A percentile compares a stretch with the other conserved stretches of the same genome.
phyloP scores from a whole-genome alignment of 192 early-diverging fungal genomes.

The Phycomyces blakesleeanus region DNA sequence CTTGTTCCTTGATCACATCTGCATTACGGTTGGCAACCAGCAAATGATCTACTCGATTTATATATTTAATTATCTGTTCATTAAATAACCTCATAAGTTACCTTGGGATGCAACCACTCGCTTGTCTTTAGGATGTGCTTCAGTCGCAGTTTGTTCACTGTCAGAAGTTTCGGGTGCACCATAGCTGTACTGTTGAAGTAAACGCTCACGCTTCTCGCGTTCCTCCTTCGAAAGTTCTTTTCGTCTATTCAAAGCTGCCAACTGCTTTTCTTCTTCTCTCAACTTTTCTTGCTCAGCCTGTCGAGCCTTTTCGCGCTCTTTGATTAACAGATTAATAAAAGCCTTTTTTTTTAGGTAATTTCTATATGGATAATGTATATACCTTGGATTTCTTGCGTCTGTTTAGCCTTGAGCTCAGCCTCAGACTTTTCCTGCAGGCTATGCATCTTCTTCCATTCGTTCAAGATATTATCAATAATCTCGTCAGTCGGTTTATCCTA shows the following conservation, averaged over 20 bases:
- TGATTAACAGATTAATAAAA: too few relatives aligned
- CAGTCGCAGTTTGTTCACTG: constrained; percentile 31
- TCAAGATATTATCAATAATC: constrained; percentile 43
- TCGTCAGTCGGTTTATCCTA: constrained; percentile 43
- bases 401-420: constrained; percentile 30
- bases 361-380: too few relatives aligned
- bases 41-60: constrained; percentile 21
- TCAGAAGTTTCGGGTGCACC: constrained; percentile 46
- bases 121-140: neutral
- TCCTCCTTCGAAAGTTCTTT: constrained; percentile 53
- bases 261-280: constrained; percentile 2
- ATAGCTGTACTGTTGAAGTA: constrained; percentile 59
- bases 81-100: neutral
- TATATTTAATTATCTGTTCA: too few relatives aligned
- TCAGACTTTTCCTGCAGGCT: constrained; percentile 37
- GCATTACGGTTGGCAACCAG: constrained; percentile 57
- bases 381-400: constrained; percentile 11
- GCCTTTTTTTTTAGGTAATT: too few relatives aligned
- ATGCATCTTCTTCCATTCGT: constrained; percentile 37
- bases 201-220: constrained; percentile 42
- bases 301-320: constrained; percentile 17
- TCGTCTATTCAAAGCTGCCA: neutral
- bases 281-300: neutral
- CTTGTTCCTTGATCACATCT: constrained; percentile 55
- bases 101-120: neutral